Conservation (phyloP, 495 filamentous ascomycete species). For the Aspergillus leporis region DNA sequence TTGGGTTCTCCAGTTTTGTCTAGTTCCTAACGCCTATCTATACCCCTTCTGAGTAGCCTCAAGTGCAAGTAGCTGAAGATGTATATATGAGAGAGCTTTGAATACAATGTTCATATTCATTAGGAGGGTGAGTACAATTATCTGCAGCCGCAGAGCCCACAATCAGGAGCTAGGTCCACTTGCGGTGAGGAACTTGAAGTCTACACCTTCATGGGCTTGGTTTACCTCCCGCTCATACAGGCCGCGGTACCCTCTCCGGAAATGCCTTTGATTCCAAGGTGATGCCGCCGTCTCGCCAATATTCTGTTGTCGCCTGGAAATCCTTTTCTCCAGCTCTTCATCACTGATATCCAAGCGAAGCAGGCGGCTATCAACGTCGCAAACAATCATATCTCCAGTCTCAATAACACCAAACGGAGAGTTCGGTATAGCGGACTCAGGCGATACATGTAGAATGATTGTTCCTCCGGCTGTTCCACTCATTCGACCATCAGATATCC, state of each 20-base stretch:
- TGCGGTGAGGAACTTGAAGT: conserved; percentile 66
- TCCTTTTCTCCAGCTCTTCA: conserved; percentile 44
- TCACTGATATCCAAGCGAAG: conserved; percentile 51
- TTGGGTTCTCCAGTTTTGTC: no score
- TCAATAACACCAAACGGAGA: conserved; percentile 60
- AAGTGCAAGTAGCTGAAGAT: no score
- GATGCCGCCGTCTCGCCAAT: conserved; percentile 11
- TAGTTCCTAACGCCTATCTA: no score
- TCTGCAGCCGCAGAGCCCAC: no score
- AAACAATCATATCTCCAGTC: conserved; percentile 58
- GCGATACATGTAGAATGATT: conserved; percentile 65
- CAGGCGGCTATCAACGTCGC: conserved; percentile 48
- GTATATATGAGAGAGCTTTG: no score
- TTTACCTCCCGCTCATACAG: conserved; percentile 66
- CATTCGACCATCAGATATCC: conserved; percentile 67
- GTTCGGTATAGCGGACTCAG: conserved; percentile 57
- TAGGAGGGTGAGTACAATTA: no score
- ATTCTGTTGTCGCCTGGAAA: conserved; percentile 33
- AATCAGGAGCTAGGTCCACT: conserved; percentile 16
- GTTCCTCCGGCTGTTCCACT: conserved; percentile 69
- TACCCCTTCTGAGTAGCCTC: no score
- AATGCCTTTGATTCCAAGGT: conserved; percentile 36
- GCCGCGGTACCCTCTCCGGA: conserved; percentile 59
- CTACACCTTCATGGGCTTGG: conserved; percentile 61
- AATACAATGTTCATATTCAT: no score